phyloP scores from a whole-genome alignment of 2,329 filamentous ascomycete genomes.

The Aphanoascus verrucosus region DNA sequence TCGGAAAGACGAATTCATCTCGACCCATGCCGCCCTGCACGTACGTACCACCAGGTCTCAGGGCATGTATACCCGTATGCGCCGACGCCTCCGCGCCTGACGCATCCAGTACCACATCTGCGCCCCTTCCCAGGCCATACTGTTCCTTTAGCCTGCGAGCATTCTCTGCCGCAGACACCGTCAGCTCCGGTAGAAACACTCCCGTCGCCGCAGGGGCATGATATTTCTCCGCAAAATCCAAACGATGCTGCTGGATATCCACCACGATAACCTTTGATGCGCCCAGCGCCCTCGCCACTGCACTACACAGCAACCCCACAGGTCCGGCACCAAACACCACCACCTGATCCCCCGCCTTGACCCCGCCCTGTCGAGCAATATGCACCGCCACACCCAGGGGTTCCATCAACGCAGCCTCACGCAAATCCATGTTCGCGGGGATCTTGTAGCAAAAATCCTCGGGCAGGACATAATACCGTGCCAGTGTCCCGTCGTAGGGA shows the following conservation, averaged over 20 bases:
- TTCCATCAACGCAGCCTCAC: constrained; percentile 86
- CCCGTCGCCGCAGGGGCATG: constrained; percentile 37
- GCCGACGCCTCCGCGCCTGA: constrained; percentile 69
- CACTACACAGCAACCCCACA: constrained; percentile 76
- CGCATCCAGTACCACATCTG: constrained; percentile 71
- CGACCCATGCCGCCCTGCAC: constrained; percentile 88
- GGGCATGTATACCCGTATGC: constrained; percentile 60
- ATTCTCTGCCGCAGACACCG: constrained; percentile 57
- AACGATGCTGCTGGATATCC: constrained; percentile 69
- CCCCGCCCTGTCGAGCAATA: constrained; percentile 61
- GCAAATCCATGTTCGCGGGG: constrained; percentile 61
- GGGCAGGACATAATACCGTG: constrained; percentile 73
- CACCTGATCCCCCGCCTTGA: constrained; percentile 64
- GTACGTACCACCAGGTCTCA: constrained; percentile 62
- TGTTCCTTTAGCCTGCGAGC: constrained; percentile 56
- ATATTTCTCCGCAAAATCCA: constrained; percentile 65
- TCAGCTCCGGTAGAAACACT: constrained; percentile 48
- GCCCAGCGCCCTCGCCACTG: constrained; percentile 76
- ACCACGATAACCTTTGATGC: constrained; percentile 74
- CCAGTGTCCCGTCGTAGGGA: constrained; percentile 81
- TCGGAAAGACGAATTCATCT: constrained; percentile 77
- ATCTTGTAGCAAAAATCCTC: constrained; percentile 91
- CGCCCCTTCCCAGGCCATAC: constrained; percentile 54
- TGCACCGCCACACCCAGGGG: constrained; percentile 79
- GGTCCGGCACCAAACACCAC: constrained; percentile 81